phyloP scores from a whole-genome alignment of 257 asterid species.

The Leptodermis oblonga region DNA sequence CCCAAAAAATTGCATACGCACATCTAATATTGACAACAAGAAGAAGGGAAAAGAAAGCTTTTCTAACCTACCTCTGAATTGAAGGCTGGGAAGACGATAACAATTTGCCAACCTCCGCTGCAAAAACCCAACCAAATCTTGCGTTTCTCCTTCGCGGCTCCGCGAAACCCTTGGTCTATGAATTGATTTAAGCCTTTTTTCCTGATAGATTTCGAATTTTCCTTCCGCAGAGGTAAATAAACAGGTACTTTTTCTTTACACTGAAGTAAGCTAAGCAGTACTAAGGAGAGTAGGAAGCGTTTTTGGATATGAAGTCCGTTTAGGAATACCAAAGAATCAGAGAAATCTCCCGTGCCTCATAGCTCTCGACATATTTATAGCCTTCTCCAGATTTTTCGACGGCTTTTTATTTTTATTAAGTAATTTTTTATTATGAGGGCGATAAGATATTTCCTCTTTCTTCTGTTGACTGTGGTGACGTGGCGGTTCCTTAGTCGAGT shows the following conservation, averaged over 20 bases:
- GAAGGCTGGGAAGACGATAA: constrained; percentile 3
- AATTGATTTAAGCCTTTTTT: background rate
- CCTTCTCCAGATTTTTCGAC: constrained; percentile 22
- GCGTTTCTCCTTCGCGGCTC: background rate
- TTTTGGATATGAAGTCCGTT: background rate
- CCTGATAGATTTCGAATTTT: background rate
- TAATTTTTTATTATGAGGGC: background rate
- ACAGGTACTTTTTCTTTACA: too few relatives aligned
- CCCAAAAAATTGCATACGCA: background rate
- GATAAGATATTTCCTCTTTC: too few relatives aligned
- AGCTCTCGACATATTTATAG: constrained; percentile 24
- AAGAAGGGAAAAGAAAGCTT: background rate
- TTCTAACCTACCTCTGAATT: constrained; percentile 26
- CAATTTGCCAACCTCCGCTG: background rate
- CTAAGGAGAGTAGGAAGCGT: background rate
- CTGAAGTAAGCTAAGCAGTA: too few relatives aligned
- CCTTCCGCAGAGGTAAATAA: background rate
- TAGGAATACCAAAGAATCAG: background rate
- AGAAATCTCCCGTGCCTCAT: background rate
- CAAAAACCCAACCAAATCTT: constrained; percentile 2
- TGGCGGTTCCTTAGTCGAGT: constrained; percentile 8
- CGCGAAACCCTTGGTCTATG: background rate
- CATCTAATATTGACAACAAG: background rate
- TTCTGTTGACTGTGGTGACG: background rate
- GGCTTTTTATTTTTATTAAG: background rate